Base-by-base conservation (phyloP, 257 asterid genomes). In the Solanum phureja region DNA sequence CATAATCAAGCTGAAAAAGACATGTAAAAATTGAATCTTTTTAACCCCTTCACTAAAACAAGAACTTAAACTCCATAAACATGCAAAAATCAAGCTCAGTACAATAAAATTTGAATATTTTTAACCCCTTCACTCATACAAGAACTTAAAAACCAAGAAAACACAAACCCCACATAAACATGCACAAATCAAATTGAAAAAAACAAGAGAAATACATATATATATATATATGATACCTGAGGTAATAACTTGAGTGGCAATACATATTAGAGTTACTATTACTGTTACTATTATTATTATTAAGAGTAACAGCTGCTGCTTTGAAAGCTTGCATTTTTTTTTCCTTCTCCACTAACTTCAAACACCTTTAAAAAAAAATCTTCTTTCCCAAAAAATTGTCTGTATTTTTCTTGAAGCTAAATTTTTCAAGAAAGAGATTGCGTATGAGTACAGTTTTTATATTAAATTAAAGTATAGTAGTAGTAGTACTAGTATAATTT, bases 191-290 rank as follows among this genome's bases (percentile, higher is more conserved):
- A 81, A 89, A 27, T 6, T 31, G 56, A 27, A 66, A 66, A 62
- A 2, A 31, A 31, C 31, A 29, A 29, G 31, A 29, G 31, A 29
- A 29, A 29, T 29, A 29, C 2, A 29, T 29, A 29, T 29, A 29
- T 29, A 29, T 29, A 29, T 29, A 29, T 29, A 29, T 29, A 19
- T 40, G 2, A 31, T 35, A 96, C 99, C 99, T 94, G 91, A 91
- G 92, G 90, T 92, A 93, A 89, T 92, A 92, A 86, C 94, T 90
- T 81, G 96, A 88, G 87, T 89, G 94, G 95, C 94, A 92, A 89
- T 91, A 95, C 86, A 93, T 90, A 88, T 91, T 94, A 84, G 93
- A 89, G 89, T 52, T 40, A 19, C 24, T 44, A 21, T n/a, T 74
- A 37, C 27, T 18, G 34, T 7, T 19, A 38, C 2, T 77, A 79